Base-by-base conservation (phyloP, 441 rosid genomes). In the Gossypium davidsonii region DNA sequence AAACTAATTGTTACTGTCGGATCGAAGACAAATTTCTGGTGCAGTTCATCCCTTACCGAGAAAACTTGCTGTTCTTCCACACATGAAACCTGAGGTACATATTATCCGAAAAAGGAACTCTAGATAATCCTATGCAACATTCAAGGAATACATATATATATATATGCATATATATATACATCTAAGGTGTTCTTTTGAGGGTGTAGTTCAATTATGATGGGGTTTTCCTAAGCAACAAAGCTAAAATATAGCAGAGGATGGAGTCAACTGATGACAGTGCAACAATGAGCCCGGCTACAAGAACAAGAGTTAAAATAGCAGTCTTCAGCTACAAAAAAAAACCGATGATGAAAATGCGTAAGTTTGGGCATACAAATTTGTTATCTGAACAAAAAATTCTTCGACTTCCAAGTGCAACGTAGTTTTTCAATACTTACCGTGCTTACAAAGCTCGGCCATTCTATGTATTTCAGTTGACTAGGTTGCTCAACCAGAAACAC, bases 371-470 rank as follows among this genome's bases (percentile, higher is more conserved):
- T 18, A 15, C 11, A 18, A 23, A 59, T 21, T 58, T 21, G 31
- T 42, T 37, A 21, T 58, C 26, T 6, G 8, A 15, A 15, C 1
- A 8, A 34, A 67, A 10, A 60, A 12, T 71, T 56, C 3, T 60
- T 44, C 4, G 7, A 44, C 44, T 25, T 42, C 25, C 17, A 8
- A 25, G 28, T 34, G 69, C 9, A 37, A 66, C 34, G 52, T 53
- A 8, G 67, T 10, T 52, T 12, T 10, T 26, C 7, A 12, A 62
- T n/a, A 63, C 80, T 52, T 82, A 93, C 97, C 73, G 96, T 93
- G 90, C 77, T 85, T 67, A 80, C 83, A 53, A 88, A 88, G 78
- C 91, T 76, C 14, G 98, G 96, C 97, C 98, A 93, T 73, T 93
- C 97, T 73, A 91, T 82, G 85, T 84, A 85, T 82, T 85, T 93